A percentile compares a stretch with the other conserved stretches of the same genome.
Conservation (phyloP, 495 filamentous ascomycete genomes). For the Talaromyces stipitatus region DNA sequence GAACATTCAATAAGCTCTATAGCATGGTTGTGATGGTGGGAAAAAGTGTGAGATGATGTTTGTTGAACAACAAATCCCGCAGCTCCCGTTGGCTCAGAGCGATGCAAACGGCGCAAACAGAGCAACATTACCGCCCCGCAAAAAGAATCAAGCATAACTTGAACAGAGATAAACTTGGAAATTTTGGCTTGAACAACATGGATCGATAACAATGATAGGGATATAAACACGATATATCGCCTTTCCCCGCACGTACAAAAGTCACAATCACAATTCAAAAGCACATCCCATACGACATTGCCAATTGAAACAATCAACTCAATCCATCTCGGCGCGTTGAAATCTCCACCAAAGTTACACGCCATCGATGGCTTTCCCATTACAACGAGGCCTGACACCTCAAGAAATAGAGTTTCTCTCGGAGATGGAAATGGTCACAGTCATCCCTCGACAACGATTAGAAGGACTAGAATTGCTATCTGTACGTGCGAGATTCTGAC, state of each 20-base stretch:
- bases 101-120: constrained; percentile 28
- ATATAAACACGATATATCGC: constrained; percentile 3
- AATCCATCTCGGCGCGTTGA: not conserved
- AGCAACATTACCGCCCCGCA: constrained; percentile 3
- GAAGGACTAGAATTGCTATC: constrained; percentile 77
- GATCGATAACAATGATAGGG: not conserved
- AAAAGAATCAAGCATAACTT: not conserved
- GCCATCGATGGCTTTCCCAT: constrained; percentile 65
- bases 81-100: constrained; percentile 5
- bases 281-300: not conserved
- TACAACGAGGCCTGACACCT: constrained; percentile 77
- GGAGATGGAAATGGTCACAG: constrained; percentile 92
- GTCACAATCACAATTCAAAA: not conserved
- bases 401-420: constrained; percentile 90
- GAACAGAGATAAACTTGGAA: not conserved
- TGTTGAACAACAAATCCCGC: not conserved
- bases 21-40: constrained; percentile 4
- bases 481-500: constrained; percentile 44
- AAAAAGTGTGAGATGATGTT: constrained; percentile 4
- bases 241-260: not conserved
- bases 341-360: not conserved
- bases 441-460: constrained; percentile 84
- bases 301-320: not conserved
- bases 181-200: constrained; percentile 1
- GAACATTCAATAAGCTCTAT: not conserved